Conservation (phyloP, 495 filamentous ascomycete species). For the Aspergillus homomorphus region DNA sequence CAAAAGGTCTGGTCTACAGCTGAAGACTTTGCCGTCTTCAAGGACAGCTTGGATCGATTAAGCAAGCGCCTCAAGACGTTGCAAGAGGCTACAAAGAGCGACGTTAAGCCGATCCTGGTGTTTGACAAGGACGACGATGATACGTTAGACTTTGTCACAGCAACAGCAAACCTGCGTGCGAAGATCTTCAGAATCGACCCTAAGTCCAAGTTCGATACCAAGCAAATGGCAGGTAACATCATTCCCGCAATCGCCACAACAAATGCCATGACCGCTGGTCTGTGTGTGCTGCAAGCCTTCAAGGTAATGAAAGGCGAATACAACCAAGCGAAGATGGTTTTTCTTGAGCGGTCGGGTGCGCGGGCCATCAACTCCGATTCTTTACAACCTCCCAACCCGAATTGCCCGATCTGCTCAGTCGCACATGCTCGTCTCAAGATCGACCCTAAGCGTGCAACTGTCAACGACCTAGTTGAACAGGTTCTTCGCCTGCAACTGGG, state of each 20-base stretch:
- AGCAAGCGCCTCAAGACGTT: conserved; percentile 68
- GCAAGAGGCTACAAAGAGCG: conserved; percentile 43
- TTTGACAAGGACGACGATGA: conserved; percentile 99
- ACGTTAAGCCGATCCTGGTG: conserved; percentile 59
- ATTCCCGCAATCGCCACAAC: conserved; percentile 98
- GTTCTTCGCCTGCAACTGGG: conserved; percentile 66
- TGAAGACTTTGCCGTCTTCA: conserved; percentile 85
- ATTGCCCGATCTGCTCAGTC: conserved; percentile 79
- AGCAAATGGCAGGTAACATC: conserved; percentile 99
- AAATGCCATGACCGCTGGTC: conserved; percentile 90
- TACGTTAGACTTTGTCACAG: conserved; percentile 90
- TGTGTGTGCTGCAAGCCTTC: conserved; percentile 91
- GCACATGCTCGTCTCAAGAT: conserved; percentile 62
- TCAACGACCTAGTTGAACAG: conserved; percentile 76
- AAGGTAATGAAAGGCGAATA: conserved; percentile 81
- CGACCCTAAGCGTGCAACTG: conserved; percentile 70
- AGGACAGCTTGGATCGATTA: conserved; percentile 72
- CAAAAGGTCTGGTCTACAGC: conserved; percentile 76
- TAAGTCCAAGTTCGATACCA: conserved; percentile 93
- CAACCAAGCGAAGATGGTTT: conserved; percentile 63
- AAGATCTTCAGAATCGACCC: conserved; percentile 79
- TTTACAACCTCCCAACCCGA: conserved; percentile 70
- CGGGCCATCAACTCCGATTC: conserved; percentile 72
- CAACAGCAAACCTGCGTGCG: conserved; percentile 84
- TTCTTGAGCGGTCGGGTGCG: conserved; percentile 69